phyloP scores from a whole-genome alignment of 2,329 filamentous ascomycete species.

The Pezicula carpinea region DNA sequence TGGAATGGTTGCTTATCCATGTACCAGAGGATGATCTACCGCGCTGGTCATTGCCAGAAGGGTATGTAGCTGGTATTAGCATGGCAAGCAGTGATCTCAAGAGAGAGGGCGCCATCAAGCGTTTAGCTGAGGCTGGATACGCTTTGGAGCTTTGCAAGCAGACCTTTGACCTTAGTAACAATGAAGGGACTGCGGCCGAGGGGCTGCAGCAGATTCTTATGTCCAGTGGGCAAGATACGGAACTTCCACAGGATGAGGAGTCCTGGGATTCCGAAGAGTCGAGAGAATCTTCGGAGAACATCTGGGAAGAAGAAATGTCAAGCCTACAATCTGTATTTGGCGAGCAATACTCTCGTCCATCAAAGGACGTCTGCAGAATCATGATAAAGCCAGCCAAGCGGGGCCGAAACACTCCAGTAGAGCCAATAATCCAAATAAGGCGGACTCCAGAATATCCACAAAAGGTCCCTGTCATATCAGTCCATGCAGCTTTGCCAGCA shows the following conservation, averaged over 20 bases:
- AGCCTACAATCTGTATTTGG: constrained; percentile 85
- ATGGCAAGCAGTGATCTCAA: constrained; percentile 79
- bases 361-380: constrained; percentile 64
- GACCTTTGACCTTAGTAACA: constrained; percentile 62
- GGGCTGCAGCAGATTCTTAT: constrained; percentile 69
- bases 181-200: constrained; percentile 76
- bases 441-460: constrained; percentile 71
- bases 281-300: constrained; percentile 50
- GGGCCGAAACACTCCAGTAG: constrained; percentile 43
- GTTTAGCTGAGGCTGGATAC: constrained; percentile 79
- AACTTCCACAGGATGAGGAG: constrained; percentile 33
- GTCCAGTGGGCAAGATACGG: constrained; percentile 35
- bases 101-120: constrained; percentile 76
- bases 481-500: constrained; percentile 71
- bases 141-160: constrained; percentile 78
- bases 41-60: constrained; percentile 84
- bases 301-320: constrained; percentile 81
- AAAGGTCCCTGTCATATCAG: constrained; percentile 61
- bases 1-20: constrained; percentile 95
- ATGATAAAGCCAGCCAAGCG: constrained; percentile 54
- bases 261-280: constrained; percentile 32
- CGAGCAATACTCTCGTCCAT: constrained; percentile 60
- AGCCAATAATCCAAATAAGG: constrained; percentile 61
- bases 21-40: constrained; percentile 97
- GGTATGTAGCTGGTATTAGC: constrained; percentile 84